Evolutionary conservation across 2,329 filamentous ascomycete genomes (phyloP).

Genomic region (Thielaviopsis cerberus): DNA sequence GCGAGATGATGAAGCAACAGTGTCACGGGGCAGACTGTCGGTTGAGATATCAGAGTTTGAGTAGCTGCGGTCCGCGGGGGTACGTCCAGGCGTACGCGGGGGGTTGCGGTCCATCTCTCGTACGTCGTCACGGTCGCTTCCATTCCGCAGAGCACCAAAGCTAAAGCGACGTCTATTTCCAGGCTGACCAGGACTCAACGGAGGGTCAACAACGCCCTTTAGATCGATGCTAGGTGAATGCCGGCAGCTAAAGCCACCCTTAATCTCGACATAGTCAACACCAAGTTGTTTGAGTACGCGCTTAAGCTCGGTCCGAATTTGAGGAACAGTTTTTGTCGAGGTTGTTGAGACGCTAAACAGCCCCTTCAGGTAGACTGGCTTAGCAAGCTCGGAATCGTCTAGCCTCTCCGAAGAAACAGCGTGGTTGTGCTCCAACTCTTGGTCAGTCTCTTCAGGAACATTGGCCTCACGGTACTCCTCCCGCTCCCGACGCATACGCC

Average conservation of each 20-base stretch:
- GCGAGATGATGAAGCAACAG: conserved; percentile 32
- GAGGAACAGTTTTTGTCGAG: conserved; percentile 69
- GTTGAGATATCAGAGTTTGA: conserved; percentile 77
- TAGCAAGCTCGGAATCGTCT: conserved; percentile 59
- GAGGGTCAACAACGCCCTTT: conserved; percentile 49
- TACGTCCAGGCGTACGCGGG: conserved; percentile 23
- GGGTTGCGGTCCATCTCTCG: conserved; percentile 33
- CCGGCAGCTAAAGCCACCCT: conserved; percentile 77
- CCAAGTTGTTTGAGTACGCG: conserved; percentile 72
- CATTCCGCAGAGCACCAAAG: conserved; percentile 48
- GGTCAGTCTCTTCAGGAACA: conserved; percentile 75
- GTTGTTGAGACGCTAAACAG: conserved; percentile 95
- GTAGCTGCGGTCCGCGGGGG: conserved; percentile 48
- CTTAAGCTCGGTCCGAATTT: conserved; percentile 79
- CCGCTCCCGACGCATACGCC: conserved; percentile 50
- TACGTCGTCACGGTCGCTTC: conserved; percentile 52
- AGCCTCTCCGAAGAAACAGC: conserved; percentile 38
- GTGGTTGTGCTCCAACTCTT: conserved; percentile 45
- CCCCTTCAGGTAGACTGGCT: conserved; percentile 89
- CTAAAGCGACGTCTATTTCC: conserved; percentile 64
- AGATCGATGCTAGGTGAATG: conserved; percentile 81
- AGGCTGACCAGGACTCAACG: conserved; percentile 32
- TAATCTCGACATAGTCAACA: conserved; percentile 83
- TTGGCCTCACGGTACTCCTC: conserved; percentile 57
- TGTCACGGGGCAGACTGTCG: conserved; percentile 45